These are phyloP conservation scores for Taiwanofungus camphoratus DNA, from an alignment of 1,284 basidiomycete species.

Conservation along the genomic window DNA sequence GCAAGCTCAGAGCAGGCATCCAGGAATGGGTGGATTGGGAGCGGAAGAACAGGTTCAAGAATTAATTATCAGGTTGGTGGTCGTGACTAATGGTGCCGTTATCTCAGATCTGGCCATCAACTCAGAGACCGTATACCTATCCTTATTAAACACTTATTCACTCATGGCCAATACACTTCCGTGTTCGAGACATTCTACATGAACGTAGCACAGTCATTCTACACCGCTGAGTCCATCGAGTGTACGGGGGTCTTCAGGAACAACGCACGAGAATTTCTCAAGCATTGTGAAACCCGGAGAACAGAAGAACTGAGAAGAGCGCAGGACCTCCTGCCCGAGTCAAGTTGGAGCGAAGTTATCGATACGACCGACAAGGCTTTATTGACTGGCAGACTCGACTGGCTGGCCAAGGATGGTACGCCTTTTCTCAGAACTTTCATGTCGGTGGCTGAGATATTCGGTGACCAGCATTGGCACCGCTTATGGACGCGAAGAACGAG, in stretches of 20 bases:
- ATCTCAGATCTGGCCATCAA: constrained; percentile 25
- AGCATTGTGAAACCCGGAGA: constrained; percentile 40
- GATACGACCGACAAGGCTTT: constrained; percentile 50
- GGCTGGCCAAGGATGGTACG: constrained; percentile 55
- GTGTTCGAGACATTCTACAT: constrained; percentile 52
- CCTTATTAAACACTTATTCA: constrained; percentile 49
- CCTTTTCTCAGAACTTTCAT: constrained; percentile 4
- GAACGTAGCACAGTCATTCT: constrained; percentile 44
- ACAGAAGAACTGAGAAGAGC: constrained; percentile 53
- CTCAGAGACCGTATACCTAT: constrained; percentile 34
- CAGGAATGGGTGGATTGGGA: constrained; percentile 53
- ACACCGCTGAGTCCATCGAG: constrained; percentile 42
- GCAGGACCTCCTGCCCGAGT: constrained; percentile 42
- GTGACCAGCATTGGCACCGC: constrained; percentile 49
- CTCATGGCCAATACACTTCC: constrained; percentile 47
- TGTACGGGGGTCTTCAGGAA: constrained; percentile 34
- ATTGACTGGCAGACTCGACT: constrained; percentile 44
- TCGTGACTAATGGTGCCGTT: too few species aligned
- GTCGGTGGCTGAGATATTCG: neutral
- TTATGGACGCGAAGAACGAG: constrained; percentile 48
- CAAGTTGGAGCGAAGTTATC: constrained; percentile 44
- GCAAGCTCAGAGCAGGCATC: constrained; percentile 44
- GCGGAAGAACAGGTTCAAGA: constrained; percentile 39
- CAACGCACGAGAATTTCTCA: constrained; percentile 52
- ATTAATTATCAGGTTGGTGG: constrained; percentile 28